Conservation (phyloP, 2,329 filamentous ascomycete species). For the Zalaria sp. region DNA sequence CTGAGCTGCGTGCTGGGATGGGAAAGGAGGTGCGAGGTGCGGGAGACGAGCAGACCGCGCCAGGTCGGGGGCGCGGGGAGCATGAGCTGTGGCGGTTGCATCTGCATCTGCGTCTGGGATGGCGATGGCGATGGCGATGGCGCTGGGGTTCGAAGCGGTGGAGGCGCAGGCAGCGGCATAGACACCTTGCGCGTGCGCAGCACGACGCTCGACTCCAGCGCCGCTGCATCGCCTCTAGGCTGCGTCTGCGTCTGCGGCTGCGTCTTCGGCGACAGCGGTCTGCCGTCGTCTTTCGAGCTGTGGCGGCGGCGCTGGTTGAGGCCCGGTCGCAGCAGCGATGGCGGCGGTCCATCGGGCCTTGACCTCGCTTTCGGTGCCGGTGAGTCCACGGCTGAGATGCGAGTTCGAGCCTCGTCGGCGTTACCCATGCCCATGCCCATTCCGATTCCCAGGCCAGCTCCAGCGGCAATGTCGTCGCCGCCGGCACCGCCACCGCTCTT, state of each 20-base stretch:
- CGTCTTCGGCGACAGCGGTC: background rate
- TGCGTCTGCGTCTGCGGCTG: background rate
- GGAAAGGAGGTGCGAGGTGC: constrained; percentile 2
- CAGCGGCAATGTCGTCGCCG: constrained; percentile 22
- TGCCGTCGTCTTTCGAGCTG: constrained; percentile 1
- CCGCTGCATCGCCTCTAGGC: background rate
- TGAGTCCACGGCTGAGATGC: constrained; percentile 31
- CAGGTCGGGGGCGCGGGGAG: background rate
- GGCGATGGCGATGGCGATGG: too few species aligned
- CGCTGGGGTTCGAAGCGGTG: too few species aligned
- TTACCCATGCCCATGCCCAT: too few species aligned
- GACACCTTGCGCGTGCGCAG: constrained; percentile 1
- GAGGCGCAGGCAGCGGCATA: too few species aligned
- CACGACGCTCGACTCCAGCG: constrained; percentile 3
- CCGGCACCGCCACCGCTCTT: constrained; percentile 46
- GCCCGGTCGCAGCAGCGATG: constrained; percentile 11
- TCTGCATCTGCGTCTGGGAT: background rate
- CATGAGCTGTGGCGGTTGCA: background rate
- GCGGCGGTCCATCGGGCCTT: constrained; percentile 6
- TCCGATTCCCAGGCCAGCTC: constrained; percentile 12
- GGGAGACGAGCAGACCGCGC: background rate
- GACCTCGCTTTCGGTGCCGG: constrained; percentile 8
- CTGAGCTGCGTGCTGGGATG: constrained; percentile 35
- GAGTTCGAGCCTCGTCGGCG: constrained; percentile 14
- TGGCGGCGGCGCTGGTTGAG: constrained; percentile 8